Evolutionary conservation across 305 asterid species (phyloP).

Genomic region (Solanum hybrid): DNA sequence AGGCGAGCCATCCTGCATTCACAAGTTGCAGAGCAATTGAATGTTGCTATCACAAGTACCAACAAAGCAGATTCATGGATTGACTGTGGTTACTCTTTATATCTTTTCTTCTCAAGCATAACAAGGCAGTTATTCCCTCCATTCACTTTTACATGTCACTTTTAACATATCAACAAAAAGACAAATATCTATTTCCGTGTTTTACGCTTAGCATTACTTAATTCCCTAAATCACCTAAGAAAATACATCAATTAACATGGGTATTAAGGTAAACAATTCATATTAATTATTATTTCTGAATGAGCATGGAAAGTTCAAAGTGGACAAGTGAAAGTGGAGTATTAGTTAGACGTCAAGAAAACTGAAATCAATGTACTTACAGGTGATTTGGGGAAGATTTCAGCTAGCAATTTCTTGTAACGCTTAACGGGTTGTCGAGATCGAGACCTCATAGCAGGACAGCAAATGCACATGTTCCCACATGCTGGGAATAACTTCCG

Average conservation of each 20-base stretch:
- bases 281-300: neutral
- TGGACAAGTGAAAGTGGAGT: neutral
- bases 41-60: neutral
- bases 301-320: neutral
- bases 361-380: conserved; percentile 34
- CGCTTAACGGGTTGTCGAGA: conserved; percentile 97
- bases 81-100: neutral
- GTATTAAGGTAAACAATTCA: neutral
- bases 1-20: conserved; percentile 54
- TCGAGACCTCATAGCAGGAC: conserved; percentile 96
- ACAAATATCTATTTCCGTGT: neutral
- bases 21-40: neutral
- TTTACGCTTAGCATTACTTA: neutral
- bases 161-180: neutral
- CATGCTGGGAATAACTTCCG: conserved; percentile 94
- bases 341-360: neutral
- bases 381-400: conserved; percentile 79
- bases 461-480: conserved; percentile 96
- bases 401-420: conserved; percentile 90
- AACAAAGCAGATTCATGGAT: neutral
- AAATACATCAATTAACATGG: neutral
- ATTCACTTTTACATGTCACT: neutral
- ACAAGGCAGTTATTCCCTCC: neutral
- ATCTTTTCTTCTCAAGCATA: neutral
- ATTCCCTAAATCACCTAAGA: neutral